Evolutionary conservation across 176 grass and related monocot genomes (phyloP).

Genomic region (Triticum turgidum): DNA sequence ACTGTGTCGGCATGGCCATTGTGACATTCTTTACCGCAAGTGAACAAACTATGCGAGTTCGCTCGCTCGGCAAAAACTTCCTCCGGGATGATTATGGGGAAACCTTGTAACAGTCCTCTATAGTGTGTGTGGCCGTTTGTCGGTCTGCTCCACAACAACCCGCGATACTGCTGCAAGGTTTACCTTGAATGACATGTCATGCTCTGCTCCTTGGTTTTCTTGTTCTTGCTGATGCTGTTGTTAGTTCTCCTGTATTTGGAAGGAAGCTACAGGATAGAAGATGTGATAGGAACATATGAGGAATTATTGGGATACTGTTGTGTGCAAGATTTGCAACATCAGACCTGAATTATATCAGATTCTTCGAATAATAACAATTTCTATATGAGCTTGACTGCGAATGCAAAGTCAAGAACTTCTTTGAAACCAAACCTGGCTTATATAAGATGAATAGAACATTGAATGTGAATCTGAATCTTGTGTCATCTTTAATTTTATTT

Average conservation of each 20-base stretch:
- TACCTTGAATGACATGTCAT: background rate
- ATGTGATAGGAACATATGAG: background rate
- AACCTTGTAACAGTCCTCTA: background rate
- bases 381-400: background rate
- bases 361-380: background rate
- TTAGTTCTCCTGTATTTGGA: background rate
- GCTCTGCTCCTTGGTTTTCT: background rate
- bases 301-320: background rate
- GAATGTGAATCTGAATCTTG: background rate
- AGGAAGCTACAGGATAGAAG: background rate
- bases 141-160: background rate
- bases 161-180: too few relatives aligned
- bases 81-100: background rate
- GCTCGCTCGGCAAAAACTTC: background rate
- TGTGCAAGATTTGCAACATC: background rate
- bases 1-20: background rate
- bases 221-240: background rate
- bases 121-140: background rate
- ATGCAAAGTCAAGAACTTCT: background rate
- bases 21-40: conserved; percentile 22
- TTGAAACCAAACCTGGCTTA: background rate
- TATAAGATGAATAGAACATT: background rate
- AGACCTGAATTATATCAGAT: background rate
- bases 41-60: background rate
- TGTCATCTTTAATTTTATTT: background rate